phyloP scores from a whole-genome alignment of 2,329 filamentous ascomycete species.

The Dactylellina drechsleri region DNA sequence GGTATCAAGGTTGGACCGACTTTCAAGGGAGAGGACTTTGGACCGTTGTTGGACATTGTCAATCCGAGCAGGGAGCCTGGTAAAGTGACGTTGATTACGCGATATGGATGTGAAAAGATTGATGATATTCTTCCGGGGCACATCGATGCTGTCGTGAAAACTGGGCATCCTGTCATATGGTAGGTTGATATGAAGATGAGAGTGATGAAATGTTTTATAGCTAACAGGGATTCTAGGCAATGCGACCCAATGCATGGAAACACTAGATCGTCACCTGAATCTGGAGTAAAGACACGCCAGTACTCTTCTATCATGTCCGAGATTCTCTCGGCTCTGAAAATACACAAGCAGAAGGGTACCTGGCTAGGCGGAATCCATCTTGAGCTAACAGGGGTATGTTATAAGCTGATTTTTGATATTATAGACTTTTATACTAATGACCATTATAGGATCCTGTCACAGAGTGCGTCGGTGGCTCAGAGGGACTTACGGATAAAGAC shows the following conservation, averaged over 20 bases:
- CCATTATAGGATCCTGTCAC: slow-evolving; percentile 80
- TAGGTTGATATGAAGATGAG: slow-evolving; percentile 26
- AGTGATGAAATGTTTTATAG: not conserved
- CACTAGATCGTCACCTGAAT: slow-evolving; percentile 72
- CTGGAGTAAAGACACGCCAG: slow-evolving; percentile 88
- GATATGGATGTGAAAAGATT: slow-evolving; percentile 86
- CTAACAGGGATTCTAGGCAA: slow-evolving; percentile 65
- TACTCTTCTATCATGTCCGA: slow-evolving; percentile 92
- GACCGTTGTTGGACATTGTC: slow-evolving; percentile 81
- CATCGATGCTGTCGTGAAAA: slow-evolving; percentile 86
- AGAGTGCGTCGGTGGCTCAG: slow-evolving; percentile 91
- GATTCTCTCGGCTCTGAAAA: slow-evolving; percentile 80
- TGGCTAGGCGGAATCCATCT: slow-evolving; percentile 94
- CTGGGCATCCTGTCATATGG: slow-evolving; percentile 68
- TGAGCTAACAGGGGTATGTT: slow-evolving; percentile 78
- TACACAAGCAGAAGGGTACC: slow-evolving; percentile 83
- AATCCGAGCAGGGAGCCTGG: slow-evolving; percentile 85
- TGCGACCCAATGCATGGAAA: slow-evolving; percentile 99
- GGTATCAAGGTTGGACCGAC: slow-evolving; percentile 95
- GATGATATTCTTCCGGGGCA: slow-evolving; percentile 79
- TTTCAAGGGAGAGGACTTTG: slow-evolving; percentile 79
- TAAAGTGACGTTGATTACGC: slow-evolving; percentile 95
- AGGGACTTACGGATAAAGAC: slow-evolving; percentile 86
- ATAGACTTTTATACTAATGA: not conserved
- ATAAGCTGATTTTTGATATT: not conserved